These are phyloP conservation scores for Smittium mucronatum DNA, from an alignment of 371 early-diverging fungal species.

Conservation along the genomic window DNA sequence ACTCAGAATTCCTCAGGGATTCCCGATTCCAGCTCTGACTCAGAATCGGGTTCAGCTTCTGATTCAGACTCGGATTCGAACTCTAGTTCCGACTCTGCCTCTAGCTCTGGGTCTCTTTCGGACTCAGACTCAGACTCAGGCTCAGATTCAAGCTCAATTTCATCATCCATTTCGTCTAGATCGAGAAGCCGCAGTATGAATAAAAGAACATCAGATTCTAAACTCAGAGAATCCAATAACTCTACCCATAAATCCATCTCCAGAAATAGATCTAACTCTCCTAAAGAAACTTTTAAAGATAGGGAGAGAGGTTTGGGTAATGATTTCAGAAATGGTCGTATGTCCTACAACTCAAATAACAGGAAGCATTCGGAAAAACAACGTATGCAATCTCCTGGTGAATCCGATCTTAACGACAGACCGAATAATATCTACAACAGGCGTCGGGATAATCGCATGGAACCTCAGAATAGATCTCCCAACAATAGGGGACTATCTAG, in stretches of 20 bases:
- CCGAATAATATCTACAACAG: neutral
- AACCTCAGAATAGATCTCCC: neutral
- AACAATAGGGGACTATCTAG: neutral
- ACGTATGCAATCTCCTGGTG: no score
- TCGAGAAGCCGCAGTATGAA: no score
- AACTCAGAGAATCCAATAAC: no score
- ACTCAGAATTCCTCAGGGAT: conserved; percentile 10
- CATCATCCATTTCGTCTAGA: conserved; percentile 9
- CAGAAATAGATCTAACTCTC: conserved; percentile 2
- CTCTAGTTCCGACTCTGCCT: conserved; percentile 15
- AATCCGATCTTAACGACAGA: no score
- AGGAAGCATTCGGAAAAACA: no score
- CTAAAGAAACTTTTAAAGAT: neutral
- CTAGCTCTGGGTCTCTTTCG: conserved; percentile 14
- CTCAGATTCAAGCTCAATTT: conserved; percentile 5
- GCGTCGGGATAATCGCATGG: neutral
- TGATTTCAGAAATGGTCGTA: neutral
- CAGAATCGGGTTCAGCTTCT: conserved; percentile 15
- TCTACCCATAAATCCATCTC: neutral
- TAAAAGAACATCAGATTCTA: no score
- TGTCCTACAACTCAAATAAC: neutral
- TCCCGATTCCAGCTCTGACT: conserved; percentile 6
- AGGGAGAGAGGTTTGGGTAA: neutral
- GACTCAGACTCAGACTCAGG: conserved; percentile 9
- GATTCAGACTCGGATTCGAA: conserved; percentile 16